These are phyloP conservation scores for Choiromyces venosus DNA, from an alignment of 495 filamentous ascomycete genomes.

Conservation along the genomic window DNA sequence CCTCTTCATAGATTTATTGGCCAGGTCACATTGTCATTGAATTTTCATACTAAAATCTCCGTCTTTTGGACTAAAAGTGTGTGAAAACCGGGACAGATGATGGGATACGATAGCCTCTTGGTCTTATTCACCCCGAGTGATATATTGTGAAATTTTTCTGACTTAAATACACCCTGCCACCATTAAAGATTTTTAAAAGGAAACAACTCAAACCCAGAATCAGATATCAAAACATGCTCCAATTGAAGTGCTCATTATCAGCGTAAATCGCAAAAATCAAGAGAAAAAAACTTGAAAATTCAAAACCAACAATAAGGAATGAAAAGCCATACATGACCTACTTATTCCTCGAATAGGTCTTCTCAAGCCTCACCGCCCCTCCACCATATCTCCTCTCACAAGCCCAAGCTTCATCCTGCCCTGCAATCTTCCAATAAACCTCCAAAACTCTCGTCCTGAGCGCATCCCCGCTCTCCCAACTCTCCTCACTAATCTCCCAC, in stretches of 20 bases:
- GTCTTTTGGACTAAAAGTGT: too few species aligned
- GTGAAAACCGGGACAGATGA: too few species aligned
- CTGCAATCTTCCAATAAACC: neutral
- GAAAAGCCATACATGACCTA: neutral
- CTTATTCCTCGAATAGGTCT: neutral
- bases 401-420: neutral
- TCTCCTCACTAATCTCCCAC: neutral
- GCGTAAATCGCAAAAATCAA: neutral
- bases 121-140: neutral
- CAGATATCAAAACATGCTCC: neutral
- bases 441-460: neutral
- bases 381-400: neutral
- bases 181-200: neutral
- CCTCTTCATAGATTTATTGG: too few species aligned
- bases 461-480: neutral
- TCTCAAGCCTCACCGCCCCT: neutral
- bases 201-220: neutral
- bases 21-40: too few species aligned
- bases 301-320: neutral
- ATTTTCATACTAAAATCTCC: too few species aligned
- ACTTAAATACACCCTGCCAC: neutral
- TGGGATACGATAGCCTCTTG: too few species aligned
- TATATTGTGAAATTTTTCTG: neutral
- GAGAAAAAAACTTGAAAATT: neutral
- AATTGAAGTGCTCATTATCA: neutral